Evolutionary conservation across 176 grass and related monocot genomes (phyloP).

Genomic region (maize (Zea mays)): DNA sequence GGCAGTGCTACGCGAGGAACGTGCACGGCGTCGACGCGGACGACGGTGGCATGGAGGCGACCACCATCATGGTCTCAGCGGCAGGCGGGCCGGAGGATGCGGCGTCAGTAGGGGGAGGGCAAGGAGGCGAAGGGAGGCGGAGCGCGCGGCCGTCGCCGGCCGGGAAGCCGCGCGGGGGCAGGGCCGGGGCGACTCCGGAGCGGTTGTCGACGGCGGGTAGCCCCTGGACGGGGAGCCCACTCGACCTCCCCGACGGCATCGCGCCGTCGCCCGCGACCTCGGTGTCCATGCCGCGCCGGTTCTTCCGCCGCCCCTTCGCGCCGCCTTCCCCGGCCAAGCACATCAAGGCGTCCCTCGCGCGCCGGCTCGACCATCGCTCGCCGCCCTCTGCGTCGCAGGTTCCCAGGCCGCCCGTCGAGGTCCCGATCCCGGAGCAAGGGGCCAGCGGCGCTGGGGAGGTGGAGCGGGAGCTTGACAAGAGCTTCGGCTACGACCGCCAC

Average conservation of each 20-base stretch:
- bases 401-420: conserved; percentile 13
- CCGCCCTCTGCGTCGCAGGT: conserved; percentile 32
- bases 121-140: conserved; percentile 26
- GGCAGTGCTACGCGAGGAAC: conserved; percentile 92
- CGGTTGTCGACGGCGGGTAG: conserved; percentile 51
- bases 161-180: conserved; percentile 39
- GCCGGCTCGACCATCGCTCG: conserved; percentile 47
- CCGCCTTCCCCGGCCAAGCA: conserved; percentile 95
- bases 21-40: conserved; percentile 43
- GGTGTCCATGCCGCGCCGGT: conserved; percentile 63
- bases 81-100: conserved; percentile 15
- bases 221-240: conserved; percentile 74
- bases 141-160: conserved; percentile 43
- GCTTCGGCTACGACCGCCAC: conserved; percentile 87
- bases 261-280: conserved; percentile 73
- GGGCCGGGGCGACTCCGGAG: conserved; percentile 47
- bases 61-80: conserved; percentile 46
- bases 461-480: conserved; percentile 79
- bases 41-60: conserved; percentile 2
- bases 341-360: conserved; percentile 92
- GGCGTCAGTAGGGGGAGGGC: neutral
- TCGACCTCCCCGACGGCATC: conserved; percentile 60
- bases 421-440: conserved; percentile 47
- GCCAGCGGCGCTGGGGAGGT: conserved; percentile 23
- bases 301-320: conserved; percentile 88